Evolutionary conservation across 1,284 basidiomycete species (phyloP).

Genomic region (Mycena sp.): DNA sequence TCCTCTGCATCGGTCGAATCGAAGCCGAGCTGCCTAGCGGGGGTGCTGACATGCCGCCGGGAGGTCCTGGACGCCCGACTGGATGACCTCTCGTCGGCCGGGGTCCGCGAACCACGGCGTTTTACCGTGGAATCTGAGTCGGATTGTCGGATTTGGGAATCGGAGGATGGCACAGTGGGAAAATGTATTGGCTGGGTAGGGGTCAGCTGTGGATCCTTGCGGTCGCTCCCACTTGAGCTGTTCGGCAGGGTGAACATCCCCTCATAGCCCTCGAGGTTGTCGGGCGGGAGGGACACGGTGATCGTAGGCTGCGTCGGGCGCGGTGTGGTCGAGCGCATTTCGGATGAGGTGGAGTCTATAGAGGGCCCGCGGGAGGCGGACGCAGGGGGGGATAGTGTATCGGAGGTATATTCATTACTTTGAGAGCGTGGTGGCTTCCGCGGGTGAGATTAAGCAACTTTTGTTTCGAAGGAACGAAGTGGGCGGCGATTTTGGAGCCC

Average conservation of each 20-base stretch:
- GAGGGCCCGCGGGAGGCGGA: slow-evolving; percentile 45
- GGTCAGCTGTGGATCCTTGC: slow-evolving; percentile 14
- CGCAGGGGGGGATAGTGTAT: slow-evolving; percentile 40
- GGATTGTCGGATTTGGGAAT: neutral
- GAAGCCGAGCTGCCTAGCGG: slow-evolving; percentile 6
- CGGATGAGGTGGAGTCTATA: slow-evolving; percentile 49
- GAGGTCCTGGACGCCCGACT: slow-evolving; percentile 20
- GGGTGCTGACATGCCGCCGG: slow-evolving; percentile 20
- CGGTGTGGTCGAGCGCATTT: slow-evolving; percentile 47
- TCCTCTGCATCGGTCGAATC: slow-evolving; percentile 32
- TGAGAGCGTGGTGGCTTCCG: slow-evolving; percentile 27
- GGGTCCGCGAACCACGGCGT: slow-evolving; percentile 23
- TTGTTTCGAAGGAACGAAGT: slow-evolving; percentile 54
- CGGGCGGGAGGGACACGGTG: slow-evolving; percentile 55
- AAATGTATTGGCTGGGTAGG: slow-evolving; percentile 19
- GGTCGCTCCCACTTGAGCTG: slow-evolving; percentile 23
- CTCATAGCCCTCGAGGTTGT: slow-evolving; percentile 51
- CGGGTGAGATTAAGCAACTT: slow-evolving; percentile 46
- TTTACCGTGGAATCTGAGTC: slow-evolving; percentile 15
- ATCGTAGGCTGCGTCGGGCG: slow-evolving; percentile 54
- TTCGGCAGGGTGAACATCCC: slow-evolving; percentile 53
- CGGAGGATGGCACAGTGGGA: slow-evolving; percentile 7
- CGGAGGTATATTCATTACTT: slow-evolving; percentile 28
- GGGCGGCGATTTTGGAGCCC: slow-evolving; percentile 62
- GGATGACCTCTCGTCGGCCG: slow-evolving; percentile 5